phyloP scores from a whole-genome alignment of 2,329 filamentous ascomycete species.

The Stromatinia cepivora region DNA sequence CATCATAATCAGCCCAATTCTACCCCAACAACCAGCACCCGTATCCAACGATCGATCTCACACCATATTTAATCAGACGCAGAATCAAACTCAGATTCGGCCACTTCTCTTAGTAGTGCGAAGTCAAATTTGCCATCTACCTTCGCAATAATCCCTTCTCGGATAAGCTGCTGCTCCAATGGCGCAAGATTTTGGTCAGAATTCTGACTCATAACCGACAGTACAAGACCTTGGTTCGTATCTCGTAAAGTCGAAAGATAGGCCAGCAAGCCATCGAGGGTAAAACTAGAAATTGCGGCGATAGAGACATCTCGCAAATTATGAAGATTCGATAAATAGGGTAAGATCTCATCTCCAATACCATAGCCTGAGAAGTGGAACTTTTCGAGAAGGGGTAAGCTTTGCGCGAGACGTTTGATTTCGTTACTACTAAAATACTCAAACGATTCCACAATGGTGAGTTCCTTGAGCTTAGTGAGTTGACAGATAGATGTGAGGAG shows the following conservation, averaged over 20 bases:
- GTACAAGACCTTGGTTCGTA: constrained; percentile 40
- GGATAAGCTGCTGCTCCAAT: constrained; percentile 36
- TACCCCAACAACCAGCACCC: neutral
- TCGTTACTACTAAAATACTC: constrained; percentile 53
- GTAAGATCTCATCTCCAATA: constrained; percentile 51
- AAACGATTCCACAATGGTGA: constrained; percentile 54
- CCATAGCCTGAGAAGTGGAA: constrained; percentile 57
- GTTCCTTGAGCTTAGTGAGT: constrained; percentile 52
- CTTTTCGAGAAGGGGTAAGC: constrained; percentile 50
- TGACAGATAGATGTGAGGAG: constrained; percentile 53
- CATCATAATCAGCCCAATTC: neutral
- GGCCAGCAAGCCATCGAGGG: constrained; percentile 48
- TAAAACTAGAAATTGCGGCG: constrained; percentile 56
- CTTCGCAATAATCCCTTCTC: constrained; percentile 34
- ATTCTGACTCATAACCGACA: constrained; percentile 41
- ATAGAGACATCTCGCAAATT: constrained; percentile 55
- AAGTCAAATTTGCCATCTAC: constrained; percentile 43
- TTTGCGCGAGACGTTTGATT: constrained; percentile 48
- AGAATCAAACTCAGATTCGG: constrained; percentile 37
- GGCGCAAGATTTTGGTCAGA: constrained; percentile 36
- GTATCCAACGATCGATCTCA: neutral
- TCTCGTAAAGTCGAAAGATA: constrained; percentile 45
- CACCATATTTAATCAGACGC: constrained; percentile 35
- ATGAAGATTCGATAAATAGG: constrained; percentile 47
- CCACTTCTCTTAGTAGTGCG: constrained; percentile 36